Evolutionary conservation across 345 rosid genomes (phyloP).

Genomic region (Eucalyptus cloeziana): DNA sequence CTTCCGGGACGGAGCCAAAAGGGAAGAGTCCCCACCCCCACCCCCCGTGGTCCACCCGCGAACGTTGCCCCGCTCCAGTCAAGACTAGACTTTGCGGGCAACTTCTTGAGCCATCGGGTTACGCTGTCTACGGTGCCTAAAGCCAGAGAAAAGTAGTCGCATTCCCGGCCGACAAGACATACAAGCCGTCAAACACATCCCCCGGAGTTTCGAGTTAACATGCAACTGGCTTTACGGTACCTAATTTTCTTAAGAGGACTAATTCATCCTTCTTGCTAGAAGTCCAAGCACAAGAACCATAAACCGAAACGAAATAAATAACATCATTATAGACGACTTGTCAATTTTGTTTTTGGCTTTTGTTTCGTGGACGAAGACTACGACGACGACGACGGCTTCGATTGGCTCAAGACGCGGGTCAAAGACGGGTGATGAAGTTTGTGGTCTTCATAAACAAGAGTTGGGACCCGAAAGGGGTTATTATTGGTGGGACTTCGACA

Average conservation of each 20-base stretch:
- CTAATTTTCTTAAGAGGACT: background rate
- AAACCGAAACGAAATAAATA: background rate
- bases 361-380: background rate
- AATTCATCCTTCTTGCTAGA: background rate
- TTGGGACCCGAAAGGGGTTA: background rate
- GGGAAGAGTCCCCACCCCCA: background rate
- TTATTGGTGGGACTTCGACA: background rate
- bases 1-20: background rate
- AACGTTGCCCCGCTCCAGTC: background rate
- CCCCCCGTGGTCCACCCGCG: background rate
- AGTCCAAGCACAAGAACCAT: background rate
- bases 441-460: background rate
- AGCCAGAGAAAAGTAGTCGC: background rate
- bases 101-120: background rate
- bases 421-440: background rate
- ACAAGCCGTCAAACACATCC: background rate
- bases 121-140: background rate
- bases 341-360: background rate
- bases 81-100: background rate
- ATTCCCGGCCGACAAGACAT: background rate
- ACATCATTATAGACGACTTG: background rate
- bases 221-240: background rate
- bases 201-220: background rate
- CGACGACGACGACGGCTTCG: background rate
- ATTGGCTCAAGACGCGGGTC: background rate